Base-by-base conservation (phyloP, 441 rosid species). In the Populus hybrid region DNA sequence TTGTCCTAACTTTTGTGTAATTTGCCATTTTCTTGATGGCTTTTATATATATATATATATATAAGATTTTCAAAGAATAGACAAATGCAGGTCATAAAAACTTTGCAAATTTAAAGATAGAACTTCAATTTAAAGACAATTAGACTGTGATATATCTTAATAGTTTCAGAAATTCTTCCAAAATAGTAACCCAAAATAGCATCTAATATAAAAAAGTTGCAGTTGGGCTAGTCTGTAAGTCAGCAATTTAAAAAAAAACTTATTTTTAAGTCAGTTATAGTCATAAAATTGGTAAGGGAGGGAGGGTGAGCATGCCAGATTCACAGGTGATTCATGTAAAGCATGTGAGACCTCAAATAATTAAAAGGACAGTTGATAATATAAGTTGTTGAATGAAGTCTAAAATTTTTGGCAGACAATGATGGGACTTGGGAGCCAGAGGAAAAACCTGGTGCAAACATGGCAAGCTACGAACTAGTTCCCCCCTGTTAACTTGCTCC, bases 381-480 rank as follows among this genome's bases (percentile, higher is more conserved):
- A 45, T 45, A 45, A 45, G 56, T 45, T 45, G 12, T 14, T 45
- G 6, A 14, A 45, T 45, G 56, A 45, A 45, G 56, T 12, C 18
- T 45, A 45, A 14, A 2, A 4, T 14, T 45, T 45, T 45, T 14
- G 56, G 56, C 0, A 45, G 20, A 14, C 7, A 45, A 14, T 45
- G 20, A 45, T 14, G 56, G 20, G 56, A 45, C 18, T 45, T 14
- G 70, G 80, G 26, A 42, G 20, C n/a, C 40, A 42, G 66, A 7
- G 66, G 67, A 69, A 10, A 74, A 81, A 91, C 97, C 98, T 93
- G 94, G 82, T 93, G 97, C 90, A 91, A 85, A 80, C 97, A 93
- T 14, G 97, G 97, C 84, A 94, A 84, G 82, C 91, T 93, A 28
- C 98, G 94, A 72, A 94, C 86, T 50, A 89, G 78, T 82, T 94